These are phyloP conservation scores for Fusarium pseudocircinatum DNA, from an alignment of 2,329 filamentous ascomycete genomes.

Conservation along the genomic window DNA sequence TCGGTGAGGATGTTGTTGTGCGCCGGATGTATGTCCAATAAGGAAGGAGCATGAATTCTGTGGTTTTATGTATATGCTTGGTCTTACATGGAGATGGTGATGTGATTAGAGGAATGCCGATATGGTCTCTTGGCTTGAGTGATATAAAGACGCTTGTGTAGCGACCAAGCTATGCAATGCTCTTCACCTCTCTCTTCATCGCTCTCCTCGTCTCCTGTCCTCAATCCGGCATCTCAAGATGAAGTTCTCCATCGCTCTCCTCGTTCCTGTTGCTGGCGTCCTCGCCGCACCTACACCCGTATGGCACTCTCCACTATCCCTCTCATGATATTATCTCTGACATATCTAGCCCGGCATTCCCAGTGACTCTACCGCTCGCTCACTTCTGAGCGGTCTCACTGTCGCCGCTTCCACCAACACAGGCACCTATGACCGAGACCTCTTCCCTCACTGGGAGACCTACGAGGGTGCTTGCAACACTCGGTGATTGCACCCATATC, in stretches of 20 bases:
- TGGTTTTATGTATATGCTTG: not conserved
- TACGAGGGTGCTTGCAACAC: constrained; percentile 76
- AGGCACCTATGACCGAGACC: constrained; percentile 68
- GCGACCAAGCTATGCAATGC: not conserved
- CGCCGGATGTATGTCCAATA: constrained; percentile 20
- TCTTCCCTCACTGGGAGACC: constrained; percentile 78
- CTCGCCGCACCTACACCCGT: constrained; percentile 47
- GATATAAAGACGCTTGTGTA: constrained; percentile 22
- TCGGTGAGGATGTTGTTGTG: constrained; percentile 23
- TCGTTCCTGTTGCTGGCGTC: constrained; percentile 42
- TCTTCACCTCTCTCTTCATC: not conserved
- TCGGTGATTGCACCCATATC: constrained; percentile 49
- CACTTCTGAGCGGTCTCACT: constrained; percentile 66
- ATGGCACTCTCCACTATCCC: constrained; percentile 2
- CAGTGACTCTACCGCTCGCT: constrained; percentile 63
- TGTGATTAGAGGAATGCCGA: not conserved
- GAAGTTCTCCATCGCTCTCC: constrained; percentile 45
- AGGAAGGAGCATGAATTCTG: constrained; percentile 27
- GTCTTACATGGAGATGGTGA: not conserved
- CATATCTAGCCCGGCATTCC: constrained; percentile 67
- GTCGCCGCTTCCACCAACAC: constrained; percentile 65
- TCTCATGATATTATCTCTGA: not conserved
- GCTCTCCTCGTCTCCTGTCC: not conserved
- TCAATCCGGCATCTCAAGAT: constrained; percentile 34
- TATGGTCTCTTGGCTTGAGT: not conserved